Conservation (phyloP, 805 yeast species). For the Naumovozyma dairenensis region DNA sequence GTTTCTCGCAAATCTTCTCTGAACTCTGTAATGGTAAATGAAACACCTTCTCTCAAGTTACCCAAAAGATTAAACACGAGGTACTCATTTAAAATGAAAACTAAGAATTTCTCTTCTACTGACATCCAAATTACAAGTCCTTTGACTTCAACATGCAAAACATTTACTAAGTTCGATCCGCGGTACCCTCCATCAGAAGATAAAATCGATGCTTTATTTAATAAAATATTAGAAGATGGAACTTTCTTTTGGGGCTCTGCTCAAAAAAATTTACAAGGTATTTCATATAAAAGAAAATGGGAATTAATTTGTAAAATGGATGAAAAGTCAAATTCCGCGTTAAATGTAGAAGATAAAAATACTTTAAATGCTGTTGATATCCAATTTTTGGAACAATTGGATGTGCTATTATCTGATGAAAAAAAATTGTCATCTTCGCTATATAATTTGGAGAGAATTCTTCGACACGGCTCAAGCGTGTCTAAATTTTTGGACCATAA, state of each 20-base stretch:
- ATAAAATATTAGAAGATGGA: constrained; percentile 15
- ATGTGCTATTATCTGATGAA: constrained; percentile 2
- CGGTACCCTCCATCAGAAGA: constrained; percentile 14
- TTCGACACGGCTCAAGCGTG: too few relatives aligned
- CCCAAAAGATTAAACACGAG: background rate
- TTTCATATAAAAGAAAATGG: constrained; percentile 24
- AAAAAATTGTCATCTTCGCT: constrained; percentile 9
- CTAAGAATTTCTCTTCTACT: constrained; percentile 11
- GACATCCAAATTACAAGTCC: constrained; percentile 2
- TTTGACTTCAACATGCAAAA: background rate
- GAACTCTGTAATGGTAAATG: background rate
- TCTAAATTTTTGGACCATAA: too few relatives aligned
- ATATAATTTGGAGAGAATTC: constrained; percentile 20
- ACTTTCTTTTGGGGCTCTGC: constrained; percentile 24
- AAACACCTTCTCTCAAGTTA: background rate
- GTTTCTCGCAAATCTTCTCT: background rate
- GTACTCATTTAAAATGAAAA: constrained; percentile 6
- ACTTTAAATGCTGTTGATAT: background rate
- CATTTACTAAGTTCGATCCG: constrained; percentile 5
- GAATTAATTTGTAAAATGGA: constrained; percentile 20
- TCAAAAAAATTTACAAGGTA: constrained; percentile 12
- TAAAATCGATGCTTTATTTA: constrained; percentile 15
- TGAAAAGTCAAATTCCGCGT: too few relatives aligned
- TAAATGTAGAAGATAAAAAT: too few relatives aligned
- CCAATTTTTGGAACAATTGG: constrained; percentile 1